Conservation (phyloP, 179 eudicot genomes). For the Beta corolliflora region DNA sequence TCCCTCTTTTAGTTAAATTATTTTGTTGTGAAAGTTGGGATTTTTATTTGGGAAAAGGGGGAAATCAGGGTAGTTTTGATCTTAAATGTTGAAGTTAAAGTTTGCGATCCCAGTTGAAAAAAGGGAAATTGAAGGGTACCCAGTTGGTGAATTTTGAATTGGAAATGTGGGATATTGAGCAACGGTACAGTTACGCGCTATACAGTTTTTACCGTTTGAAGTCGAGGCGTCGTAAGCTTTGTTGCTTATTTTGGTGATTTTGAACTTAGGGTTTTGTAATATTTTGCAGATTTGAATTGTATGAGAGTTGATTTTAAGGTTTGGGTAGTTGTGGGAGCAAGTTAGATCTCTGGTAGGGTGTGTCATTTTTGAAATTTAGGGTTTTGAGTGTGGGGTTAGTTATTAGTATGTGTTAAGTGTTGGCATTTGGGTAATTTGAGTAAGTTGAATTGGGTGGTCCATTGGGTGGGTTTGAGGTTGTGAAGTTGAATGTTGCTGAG, state of each 20-base stretch:
- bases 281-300: constrained; percentile 28
- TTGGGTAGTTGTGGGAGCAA: constrained; percentile 20
- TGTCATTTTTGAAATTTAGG: constrained; percentile 31
- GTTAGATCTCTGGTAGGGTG: constrained; percentile 29
- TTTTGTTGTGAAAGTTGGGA: constrained; percentile 20
- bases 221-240: constrained; percentile 36
- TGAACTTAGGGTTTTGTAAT: constrained; percentile 31
- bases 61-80: constrained; percentile 29
- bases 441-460: constrained; percentile 2
- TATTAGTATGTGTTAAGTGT: constrained; percentile 23
- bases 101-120: constrained; percentile 33
- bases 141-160: constrained; percentile 31
- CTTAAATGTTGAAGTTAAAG: constrained; percentile 25
- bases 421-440: constrained; percentile 25
- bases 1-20: neutral
- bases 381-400: constrained; percentile 24
- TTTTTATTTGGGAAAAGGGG: constrained; percentile 12
- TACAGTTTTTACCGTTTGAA: constrained; percentile 46
- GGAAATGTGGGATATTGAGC: constrained; percentile 42
- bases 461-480: constrained; percentile 3
- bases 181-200: constrained; percentile 36
- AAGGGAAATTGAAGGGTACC: constrained; percentile 22
- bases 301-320: constrained; percentile 35
- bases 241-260: constrained; percentile 33
- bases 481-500: constrained; percentile 25